Evolutionary conservation across 2,329 filamentous ascomycete species (phyloP).

Genomic region (Zarea fungicola): DNA sequence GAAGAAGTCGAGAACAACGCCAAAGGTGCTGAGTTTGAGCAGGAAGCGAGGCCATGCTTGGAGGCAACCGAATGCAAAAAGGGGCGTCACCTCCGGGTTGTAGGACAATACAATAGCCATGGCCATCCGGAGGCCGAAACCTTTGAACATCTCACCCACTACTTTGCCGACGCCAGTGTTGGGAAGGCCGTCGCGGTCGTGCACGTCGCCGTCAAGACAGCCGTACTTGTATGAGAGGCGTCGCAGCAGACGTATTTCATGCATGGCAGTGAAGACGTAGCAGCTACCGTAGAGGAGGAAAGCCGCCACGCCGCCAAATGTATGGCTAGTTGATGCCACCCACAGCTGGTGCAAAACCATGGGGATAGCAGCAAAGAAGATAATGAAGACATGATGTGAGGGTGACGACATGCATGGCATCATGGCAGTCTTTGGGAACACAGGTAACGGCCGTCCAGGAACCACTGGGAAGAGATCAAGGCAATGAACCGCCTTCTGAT

Average conservation of each 20-base stretch:
- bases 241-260: conserved; percentile 25
- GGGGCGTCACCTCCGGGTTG: conserved; percentile 11
- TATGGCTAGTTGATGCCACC: conserved; percentile 12
- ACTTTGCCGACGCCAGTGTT: conserved; percentile 24
- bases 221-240: conserved; percentile 26
- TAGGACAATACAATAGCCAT: conserved; percentile 22
- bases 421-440: conserved; percentile 27
- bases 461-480: conserved; percentile 16
- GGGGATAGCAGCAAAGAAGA: conserved; percentile 23
- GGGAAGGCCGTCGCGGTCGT: conserved; percentile 29
- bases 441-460: conserved; percentile 19
- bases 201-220: conserved; percentile 23
- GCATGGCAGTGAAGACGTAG: conserved; percentile 26
- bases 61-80: background rate
- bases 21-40: conserved; percentile 27
- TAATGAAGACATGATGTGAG: conserved; percentile 26
- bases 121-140: conserved; percentile 19
- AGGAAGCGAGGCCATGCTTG: conserved; percentile 23
- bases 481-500: conserved; percentile 16
- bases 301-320: conserved; percentile 7
- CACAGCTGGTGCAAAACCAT: conserved; percentile 21
- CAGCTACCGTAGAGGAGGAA: conserved; percentile 24
- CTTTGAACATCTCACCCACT: conserved; percentile 19
- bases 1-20: conserved; percentile 35
- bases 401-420: conserved; percentile 25